These are phyloP conservation scores for Podila minutissima DNA, from an alignment of 192 early-diverging fungal genomes.

Conservation along the genomic window DNA sequence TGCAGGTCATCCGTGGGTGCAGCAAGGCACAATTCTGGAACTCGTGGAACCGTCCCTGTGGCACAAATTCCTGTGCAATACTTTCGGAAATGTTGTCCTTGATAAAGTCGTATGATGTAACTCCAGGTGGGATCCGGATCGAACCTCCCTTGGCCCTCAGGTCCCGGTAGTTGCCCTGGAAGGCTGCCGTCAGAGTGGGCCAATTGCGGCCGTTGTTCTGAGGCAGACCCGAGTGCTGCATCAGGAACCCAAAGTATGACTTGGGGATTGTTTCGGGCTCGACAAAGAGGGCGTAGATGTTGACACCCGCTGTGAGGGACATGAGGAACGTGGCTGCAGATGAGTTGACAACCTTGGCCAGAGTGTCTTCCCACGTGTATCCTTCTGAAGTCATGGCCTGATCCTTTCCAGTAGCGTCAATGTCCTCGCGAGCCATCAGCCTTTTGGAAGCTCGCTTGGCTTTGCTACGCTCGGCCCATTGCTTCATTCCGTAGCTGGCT, in stretches of 20 bases:
- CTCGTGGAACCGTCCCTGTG: constrained; percentile 50
- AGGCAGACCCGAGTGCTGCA: constrained; percentile 42
- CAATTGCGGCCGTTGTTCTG: constrained; percentile 28
- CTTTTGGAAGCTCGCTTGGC: not conserved
- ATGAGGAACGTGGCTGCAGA: constrained; percentile 47
- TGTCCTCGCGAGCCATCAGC: not conserved
- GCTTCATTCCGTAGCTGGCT: constrained; percentile 62
- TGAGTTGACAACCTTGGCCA: constrained; percentile 31
- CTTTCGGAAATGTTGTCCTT: constrained; percentile 51
- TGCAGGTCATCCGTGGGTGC: constrained; percentile 65
- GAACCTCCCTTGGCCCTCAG: constrained; percentile 6
- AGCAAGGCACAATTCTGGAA: constrained; percentile 61
- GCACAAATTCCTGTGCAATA: constrained; percentile 45
- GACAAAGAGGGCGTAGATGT: constrained; percentile 59
- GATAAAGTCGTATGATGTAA: constrained; percentile 57
- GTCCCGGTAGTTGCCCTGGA: constrained; percentile 9
- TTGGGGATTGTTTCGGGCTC: constrained; percentile 59
- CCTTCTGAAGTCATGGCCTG: constrained; percentile 12
- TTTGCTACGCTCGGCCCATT: constrained; percentile 47
- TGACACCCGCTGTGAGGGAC: constrained; percentile 51
- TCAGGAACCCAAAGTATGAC: constrained; percentile 61
- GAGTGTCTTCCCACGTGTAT: constrained; percentile 45
- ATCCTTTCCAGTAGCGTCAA: not conserved
- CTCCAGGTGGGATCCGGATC: constrained; percentile 52
- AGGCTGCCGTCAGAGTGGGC: constrained; percentile 19